A percentile compares a stretch with the other conserved stretches of the same genome.
Evolutionary conservation across 2,329 filamentous ascomycete genomes (phyloP).

Genomic region (Epichloe aotearoae): DNA sequence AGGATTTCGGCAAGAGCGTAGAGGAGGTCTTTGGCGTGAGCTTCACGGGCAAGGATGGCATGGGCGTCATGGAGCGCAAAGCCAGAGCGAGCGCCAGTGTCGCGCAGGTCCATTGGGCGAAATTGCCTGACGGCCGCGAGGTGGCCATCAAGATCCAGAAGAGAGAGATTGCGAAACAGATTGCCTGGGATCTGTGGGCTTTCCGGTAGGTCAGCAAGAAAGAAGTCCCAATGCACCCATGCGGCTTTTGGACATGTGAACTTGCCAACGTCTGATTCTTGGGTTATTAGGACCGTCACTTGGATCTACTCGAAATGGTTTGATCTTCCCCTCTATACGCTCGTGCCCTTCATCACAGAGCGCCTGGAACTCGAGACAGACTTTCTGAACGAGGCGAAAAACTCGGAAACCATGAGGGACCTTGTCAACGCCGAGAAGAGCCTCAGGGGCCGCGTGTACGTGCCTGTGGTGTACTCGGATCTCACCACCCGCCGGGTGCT

Average conservation of each 20-base stretch:
- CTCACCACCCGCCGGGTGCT: constrained; percentile 73
- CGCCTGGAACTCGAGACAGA: constrained; percentile 89
- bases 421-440: constrained; percentile 65
- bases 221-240: neutral
- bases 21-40: constrained; percentile 91
- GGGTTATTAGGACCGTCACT: constrained; percentile 52
- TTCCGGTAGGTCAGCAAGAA: constrained; percentile 51
- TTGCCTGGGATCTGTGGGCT: constrained; percentile 89
- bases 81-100: constrained; percentile 74
- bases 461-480: constrained; percentile 73
- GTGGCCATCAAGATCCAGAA: constrained; percentile 97
- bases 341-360: constrained; percentile 88
- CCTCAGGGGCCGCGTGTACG: constrained; percentile 69
- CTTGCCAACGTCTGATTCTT: neutral
- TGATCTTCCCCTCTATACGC: constrained; percentile 78
- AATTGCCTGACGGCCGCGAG: constrained; percentile 72
- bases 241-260: neutral
- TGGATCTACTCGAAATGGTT: constrained; percentile 78
- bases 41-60: constrained; percentile 57
- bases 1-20: constrained; percentile 76
- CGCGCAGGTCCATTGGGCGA: constrained; percentile 93
- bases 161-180: constrained; percentile 79
- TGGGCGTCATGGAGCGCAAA: constrained; percentile 48
- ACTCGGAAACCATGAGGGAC: constrained; percentile 70
- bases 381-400: constrained; percentile 82